Conservation (phyloP, 768 basidiomycete genomes). For the Panellus pusillus region DNA sequence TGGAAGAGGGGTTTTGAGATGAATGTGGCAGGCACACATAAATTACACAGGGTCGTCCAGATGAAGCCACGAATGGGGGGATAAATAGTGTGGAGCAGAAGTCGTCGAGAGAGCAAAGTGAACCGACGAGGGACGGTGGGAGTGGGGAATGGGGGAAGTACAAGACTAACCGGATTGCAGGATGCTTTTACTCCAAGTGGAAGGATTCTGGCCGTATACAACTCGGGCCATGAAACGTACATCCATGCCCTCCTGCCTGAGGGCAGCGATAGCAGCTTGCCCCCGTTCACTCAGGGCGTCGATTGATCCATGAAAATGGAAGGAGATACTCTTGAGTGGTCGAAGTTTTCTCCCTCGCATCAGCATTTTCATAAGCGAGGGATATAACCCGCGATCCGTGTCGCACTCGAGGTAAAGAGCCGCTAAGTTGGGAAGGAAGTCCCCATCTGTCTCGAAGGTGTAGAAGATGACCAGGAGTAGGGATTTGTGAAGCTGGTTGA, state of each 20-base stretch:
- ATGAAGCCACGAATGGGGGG: too few species aligned
- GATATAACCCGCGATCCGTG: not conserved
- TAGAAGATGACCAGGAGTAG: not conserved
- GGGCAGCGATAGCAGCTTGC: too few species aligned
- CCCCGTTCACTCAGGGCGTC: too few species aligned
- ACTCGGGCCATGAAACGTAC: not conserved
- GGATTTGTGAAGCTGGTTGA: too few species aligned
- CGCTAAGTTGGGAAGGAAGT: not conserved
- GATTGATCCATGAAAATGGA: too few species aligned
- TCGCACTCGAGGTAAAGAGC: not conserved
- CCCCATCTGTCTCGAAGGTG: not conserved
- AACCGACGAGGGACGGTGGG: too few species aligned
- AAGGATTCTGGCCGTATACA: not conserved
- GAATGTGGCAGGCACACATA: too few species aligned
- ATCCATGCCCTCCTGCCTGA: not conserved
- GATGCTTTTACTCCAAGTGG: conserved; percentile 5
- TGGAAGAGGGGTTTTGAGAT: too few species aligned
- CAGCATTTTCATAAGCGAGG: not conserved
- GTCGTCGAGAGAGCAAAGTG: too few species aligned
- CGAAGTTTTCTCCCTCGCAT: not conserved
- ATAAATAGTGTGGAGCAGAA: too few species aligned
- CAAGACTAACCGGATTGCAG: not conserved
- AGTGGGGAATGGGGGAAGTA: not conserved
- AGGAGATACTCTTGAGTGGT: not conserved
- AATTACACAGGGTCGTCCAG: too few species aligned